These are phyloP conservation scores for Diaporthe aspalathi DNA, from an alignment of 2,329 filamentous ascomycete genomes.

Conservation along the genomic window DNA sequence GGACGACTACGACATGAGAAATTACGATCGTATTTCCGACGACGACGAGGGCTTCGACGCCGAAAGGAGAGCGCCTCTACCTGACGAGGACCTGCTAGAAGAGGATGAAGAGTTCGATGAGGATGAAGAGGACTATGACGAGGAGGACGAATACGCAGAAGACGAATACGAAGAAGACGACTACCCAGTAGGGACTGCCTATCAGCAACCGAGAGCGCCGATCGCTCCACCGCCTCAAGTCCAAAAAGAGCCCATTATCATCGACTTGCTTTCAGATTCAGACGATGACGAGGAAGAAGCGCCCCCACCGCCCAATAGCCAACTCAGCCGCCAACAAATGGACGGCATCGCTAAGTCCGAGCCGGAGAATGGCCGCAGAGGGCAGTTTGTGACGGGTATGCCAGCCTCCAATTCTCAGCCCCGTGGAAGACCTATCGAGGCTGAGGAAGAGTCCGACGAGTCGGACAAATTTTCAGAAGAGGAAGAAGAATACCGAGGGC, in stretches of 20 bases:
- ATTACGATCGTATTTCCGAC: conserved; percentile 48
- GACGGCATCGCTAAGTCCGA: conserved; percentile 19
- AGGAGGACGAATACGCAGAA: conserved; percentile 43
- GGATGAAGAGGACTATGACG: conserved; percentile 39
- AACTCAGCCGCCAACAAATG: conserved; percentile 14
- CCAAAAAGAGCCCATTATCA: conserved; percentile 55
- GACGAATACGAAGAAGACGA: conserved; percentile 44
- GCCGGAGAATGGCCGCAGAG: background rate
- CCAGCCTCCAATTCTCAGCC: background rate
- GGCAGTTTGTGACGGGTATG: background rate
- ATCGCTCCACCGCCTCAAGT: conserved; percentile 36
- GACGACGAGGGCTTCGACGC: conserved; percentile 41
- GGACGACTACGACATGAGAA: conserved; percentile 48
- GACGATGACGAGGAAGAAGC: conserved; percentile 51
- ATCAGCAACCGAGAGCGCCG: conserved; percentile 3
- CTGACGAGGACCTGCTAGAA: conserved; percentile 39
- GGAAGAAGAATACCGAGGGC: background rate
- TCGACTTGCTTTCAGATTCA: conserved; percentile 60
- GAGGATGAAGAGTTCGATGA: conserved; percentile 39
- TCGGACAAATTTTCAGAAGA: conserved; percentile 1
- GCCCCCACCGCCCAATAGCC: conserved; percentile 9
- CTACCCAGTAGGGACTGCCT: conserved; percentile 16
- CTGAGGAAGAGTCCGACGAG: background rate
- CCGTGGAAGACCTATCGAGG: background rate
- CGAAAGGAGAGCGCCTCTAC: conserved; percentile 35